phyloP scores from a whole-genome alignment of 345 rosid species.

The Dimocarpus longan region DNA sequence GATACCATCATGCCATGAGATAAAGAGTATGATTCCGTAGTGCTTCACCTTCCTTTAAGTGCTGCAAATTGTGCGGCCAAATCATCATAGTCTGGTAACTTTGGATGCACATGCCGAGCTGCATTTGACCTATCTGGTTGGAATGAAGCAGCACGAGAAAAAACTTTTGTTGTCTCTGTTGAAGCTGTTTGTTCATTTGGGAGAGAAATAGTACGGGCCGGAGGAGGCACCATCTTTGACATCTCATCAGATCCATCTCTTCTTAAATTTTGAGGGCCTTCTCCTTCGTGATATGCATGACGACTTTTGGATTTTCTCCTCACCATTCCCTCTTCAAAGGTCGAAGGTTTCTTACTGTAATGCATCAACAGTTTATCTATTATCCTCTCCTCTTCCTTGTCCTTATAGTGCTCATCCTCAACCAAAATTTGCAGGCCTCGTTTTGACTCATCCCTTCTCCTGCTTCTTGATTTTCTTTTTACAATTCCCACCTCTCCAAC shows the following conservation, averaged over 20 bases:
- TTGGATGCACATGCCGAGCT: slow-evolving; percentile 92
- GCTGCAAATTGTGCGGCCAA: slow-evolving; percentile 91
- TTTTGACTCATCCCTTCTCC: slow-evolving; percentile 67
- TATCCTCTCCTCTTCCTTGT: slow-evolving; percentile 80
- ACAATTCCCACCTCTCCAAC: slow-evolving; percentile 37
- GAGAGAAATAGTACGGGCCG: slow-evolving; percentile 68
- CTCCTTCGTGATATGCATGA: slow-evolving; percentile 37
- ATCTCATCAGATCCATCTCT: slow-evolving; percentile 39
- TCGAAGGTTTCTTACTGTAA: slow-evolving; percentile 79
- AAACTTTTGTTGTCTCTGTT: slow-evolving; percentile 48
- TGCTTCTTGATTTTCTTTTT: slow-evolving; percentile 56
- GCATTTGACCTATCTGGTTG: slow-evolving; percentile 65
- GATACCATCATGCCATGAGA: not conserved
- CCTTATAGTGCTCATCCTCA: slow-evolving; percentile 51
- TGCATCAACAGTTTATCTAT: slow-evolving; percentile 86
- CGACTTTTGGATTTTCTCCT: slow-evolving; percentile 59
- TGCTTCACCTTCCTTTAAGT: slow-evolving; percentile 64
- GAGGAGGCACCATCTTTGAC: slow-evolving; percentile 37
- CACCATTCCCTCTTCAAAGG: slow-evolving; percentile 45
- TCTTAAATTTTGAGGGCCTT: slow-evolving; percentile 24
- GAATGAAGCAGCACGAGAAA: slow-evolving; percentile 70
- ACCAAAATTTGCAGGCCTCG: slow-evolving; percentile 64
- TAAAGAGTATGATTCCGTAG: not conserved
- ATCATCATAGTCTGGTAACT: slow-evolving; percentile 89
- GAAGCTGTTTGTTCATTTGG: slow-evolving; percentile 58